These are phyloP conservation scores for Chalciporus pseudorubinellus DNA, from an alignment of 768 basidiomycete species.

Conservation along the genomic window DNA sequence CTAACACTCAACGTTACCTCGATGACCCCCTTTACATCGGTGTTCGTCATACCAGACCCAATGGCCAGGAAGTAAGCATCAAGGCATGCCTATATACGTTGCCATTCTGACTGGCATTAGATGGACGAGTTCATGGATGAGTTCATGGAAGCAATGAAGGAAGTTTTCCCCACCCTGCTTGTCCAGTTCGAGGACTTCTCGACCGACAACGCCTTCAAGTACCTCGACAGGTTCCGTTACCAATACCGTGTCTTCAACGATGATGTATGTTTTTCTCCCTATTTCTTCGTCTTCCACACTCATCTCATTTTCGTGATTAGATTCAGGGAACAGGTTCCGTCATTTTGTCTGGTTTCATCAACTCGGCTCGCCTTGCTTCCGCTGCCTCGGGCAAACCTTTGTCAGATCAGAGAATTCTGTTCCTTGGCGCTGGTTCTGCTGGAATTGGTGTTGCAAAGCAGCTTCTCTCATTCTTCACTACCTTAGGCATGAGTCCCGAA, in stretches of 20 bases:
- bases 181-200: slow-evolving; percentile 81
- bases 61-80: slow-evolving; percentile 38
- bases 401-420: slow-evolving; percentile 53
- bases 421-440: slow-evolving; percentile 54
- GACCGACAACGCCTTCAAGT: slow-evolving; percentile 75
- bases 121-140: slow-evolving; percentile 75
- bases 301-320: slow-evolving; percentile 27
- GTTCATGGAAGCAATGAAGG: slow-evolving; percentile 67
- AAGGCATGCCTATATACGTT: neutral
- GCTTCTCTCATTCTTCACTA: slow-evolving; percentile 45
- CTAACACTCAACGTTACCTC: slow-evolving; percentile 64
- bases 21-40: slow-evolving; percentile 78
- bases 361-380: slow-evolving; percentile 63
- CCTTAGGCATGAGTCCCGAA: slow-evolving; percentile 58
- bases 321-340: slow-evolving; percentile 77
- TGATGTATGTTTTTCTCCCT: slow-evolving; percentile 47
- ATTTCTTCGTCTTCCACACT: neutral
- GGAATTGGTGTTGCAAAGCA: slow-evolving; percentile 57
- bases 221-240: slow-evolving; percentile 60
- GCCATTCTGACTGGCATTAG: slow-evolving; percentile 26
- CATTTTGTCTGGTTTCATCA: slow-evolving; percentile 71
- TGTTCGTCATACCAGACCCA: slow-evolving; percentile 53
- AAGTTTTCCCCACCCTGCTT: slow-evolving; percentile 62
- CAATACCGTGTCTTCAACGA: slow-evolving; percentile 68
- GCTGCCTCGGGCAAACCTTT: slow-evolving; percentile 40